Evolutionary conservation across 1,284 basidiomycete genomes (phyloP).

Genomic region (Hemileia vastatrix): DNA sequence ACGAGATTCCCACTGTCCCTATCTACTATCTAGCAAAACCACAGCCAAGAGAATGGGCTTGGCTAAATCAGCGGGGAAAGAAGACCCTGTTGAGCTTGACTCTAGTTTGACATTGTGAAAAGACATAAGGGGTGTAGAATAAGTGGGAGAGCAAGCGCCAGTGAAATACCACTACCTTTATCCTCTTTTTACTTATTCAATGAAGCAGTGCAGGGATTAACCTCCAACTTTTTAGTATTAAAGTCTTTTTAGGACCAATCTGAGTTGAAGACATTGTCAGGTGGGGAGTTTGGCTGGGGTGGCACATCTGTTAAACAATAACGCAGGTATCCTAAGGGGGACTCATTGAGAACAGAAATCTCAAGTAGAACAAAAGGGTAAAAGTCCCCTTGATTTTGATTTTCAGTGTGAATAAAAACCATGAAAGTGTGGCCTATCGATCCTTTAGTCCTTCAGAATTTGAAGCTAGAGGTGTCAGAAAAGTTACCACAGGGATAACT

Average conservation of each 20-base stretch:
- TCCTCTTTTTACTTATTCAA: slow-evolving; percentile 58
- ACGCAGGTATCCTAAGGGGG: slow-evolving; percentile 56
- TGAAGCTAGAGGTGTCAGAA: slow-evolving; percentile 58
- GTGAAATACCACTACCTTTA: slow-evolving; percentile 60
- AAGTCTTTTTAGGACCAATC: slow-evolving; percentile 53
- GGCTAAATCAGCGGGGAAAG: slow-evolving; percentile 52
- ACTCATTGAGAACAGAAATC: slow-evolving; percentile 55
- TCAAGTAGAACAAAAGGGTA: slow-evolving; percentile 57
- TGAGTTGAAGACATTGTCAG: slow-evolving; percentile 56
- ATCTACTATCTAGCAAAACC: slow-evolving; percentile 29
- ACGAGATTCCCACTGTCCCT: slow-evolving; percentile 29
- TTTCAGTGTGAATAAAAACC: slow-evolving; percentile 57
- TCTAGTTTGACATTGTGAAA: slow-evolving; percentile 60
- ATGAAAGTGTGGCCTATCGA: slow-evolving; percentile 59
- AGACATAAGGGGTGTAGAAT: slow-evolving; percentile 59
- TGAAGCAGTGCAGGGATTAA: slow-evolving; percentile 54
- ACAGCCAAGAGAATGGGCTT: slow-evolving; percentile 29
- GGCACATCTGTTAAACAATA: slow-evolving; percentile 59
- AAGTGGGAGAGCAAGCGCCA: slow-evolving; percentile 55
- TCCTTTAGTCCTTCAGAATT: slow-evolving; percentile 54
- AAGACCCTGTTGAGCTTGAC: slow-evolving; percentile 59
- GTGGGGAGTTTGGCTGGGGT: slow-evolving; percentile 58
- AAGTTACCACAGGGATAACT: slow-evolving; percentile 57
- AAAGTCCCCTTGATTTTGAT: slow-evolving; percentile 55
- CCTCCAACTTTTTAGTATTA: slow-evolving; percentile 54